A percentile compares a stretch with the other conserved stretches of the same genome.
Conservation (phyloP, 179 eudicot genomes). For the Nepenthes alata region DNA sequence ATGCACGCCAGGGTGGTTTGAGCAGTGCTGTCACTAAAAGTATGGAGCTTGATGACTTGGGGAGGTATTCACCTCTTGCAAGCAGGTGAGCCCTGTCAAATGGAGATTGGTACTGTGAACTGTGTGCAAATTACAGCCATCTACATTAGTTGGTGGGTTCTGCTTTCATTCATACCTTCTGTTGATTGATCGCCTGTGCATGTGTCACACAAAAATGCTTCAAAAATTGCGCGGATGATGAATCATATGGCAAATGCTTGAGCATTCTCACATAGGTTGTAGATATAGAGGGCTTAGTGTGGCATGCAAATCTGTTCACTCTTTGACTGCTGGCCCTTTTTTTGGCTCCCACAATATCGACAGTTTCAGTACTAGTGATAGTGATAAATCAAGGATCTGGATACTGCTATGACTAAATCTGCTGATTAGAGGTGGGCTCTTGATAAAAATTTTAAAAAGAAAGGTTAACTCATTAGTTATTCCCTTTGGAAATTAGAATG, state of each 20-base stretch:
- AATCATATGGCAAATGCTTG: constrained; percentile 3
- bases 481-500: too few species aligned
- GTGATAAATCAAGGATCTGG: too few species aligned
- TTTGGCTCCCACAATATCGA: too few species aligned
- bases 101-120: constrained; percentile 30
- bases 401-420: too few species aligned
- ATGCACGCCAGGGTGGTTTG: constrained; percentile 25
- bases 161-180: constrained; percentile 19
- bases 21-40: constrained; percentile 31
- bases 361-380: too few species aligned
- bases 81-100: constrained; percentile 77
- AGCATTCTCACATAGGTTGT: background rate
- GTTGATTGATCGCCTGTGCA: constrained; percentile 16
- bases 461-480: too few species aligned
- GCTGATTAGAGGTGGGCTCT: too few species aligned
- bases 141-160: constrained; percentile 40
- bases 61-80: constrained; percentile 49
- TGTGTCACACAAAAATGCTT: constrained; percentile 10
- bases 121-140: constrained; percentile 29
- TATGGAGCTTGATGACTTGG: constrained; percentile 40
- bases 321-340: too few species aligned
- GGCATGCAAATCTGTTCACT: too few species aligned
- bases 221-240: constrained; percentile 3
- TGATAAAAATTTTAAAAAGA: too few species aligned
- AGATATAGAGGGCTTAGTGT: background rate